phyloP scores from a whole-genome alignment of 169 alveolate genomes.

The Plasmodium adleri region DNA sequence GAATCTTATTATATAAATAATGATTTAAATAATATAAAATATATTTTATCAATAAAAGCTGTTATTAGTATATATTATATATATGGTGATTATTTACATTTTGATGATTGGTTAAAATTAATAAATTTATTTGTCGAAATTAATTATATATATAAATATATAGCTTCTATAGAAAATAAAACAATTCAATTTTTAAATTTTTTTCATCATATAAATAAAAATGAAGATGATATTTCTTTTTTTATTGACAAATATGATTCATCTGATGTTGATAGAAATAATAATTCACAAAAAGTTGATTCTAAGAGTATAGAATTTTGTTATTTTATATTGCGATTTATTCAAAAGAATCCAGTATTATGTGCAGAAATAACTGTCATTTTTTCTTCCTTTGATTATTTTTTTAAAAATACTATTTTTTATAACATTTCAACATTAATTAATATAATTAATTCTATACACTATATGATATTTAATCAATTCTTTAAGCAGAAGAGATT shows the following conservation, averaged over 20 bases:
- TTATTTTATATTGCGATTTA: constrained; percentile 62
- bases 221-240: constrained; percentile 47
- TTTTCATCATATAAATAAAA: constrained; percentile 51
- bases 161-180: constrained; percentile 65
- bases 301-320: constrained; percentile 67
- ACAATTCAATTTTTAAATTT: constrained; percentile 61
- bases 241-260: constrained; percentile 9
- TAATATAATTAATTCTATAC: constrained; percentile 63
- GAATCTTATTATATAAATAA: constrained; percentile 65
- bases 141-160: constrained; percentile 68
- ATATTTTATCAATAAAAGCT: constrained; percentile 58
- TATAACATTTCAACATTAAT: constrained; percentile 43
- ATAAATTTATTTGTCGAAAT: constrained; percentile 67
- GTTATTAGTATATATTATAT: constrained; percentile 66
- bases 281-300: constrained; percentile 40
- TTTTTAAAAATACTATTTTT: constrained; percentile 64
- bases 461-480: constrained; percentile 75
- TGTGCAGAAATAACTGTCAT: constrained; percentile 74
- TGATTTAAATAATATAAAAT: constrained; percentile 67
- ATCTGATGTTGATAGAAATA: constrained; percentile 23
- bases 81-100: constrained; percentile 63
- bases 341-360: constrained; percentile 71
- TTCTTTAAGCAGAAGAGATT: constrained; percentile 51
- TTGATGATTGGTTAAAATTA: constrained; percentile 65
- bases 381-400: constrained; percentile 55